Evolutionary conservation across 345 rosid species (phyloP), one percentile per base, ranked within the genome.

Genomic region (Euphorbia peplus): DNA sequence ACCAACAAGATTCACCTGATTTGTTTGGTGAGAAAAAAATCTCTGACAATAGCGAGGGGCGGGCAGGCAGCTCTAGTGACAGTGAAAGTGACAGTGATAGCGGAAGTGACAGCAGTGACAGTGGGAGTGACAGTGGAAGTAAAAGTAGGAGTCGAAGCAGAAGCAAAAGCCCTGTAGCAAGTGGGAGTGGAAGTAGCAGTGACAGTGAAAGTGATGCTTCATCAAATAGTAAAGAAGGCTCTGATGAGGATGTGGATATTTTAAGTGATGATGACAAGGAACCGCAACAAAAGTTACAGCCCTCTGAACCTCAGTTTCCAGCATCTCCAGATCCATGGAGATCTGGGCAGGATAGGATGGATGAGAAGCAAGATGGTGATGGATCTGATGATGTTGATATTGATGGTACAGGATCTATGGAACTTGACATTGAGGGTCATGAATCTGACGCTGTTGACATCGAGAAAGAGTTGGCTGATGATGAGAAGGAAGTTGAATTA

Each of bases 191-290:
- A 59, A 87, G 96, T 78, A 88, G 95, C 83, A 95, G 96, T 71
- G 93, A 91, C 68, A 91, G 99, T 82, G 97, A 88, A 57, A 91
- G 89, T 66, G 96, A 89, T 79, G 88, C 85, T 80, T 86, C 96
- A 68, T 88, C 96, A 63, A 88, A 85, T 79, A 87, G 96, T 75
- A 88, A 85, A 78, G 90, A 91, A 70, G 97, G 82, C 8, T 80
- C 97, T 71, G 99, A 95, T 83, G 97, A 84, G 81, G 96, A 95
- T 44, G 97, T 91, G 70, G 97, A 95, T 83, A 91, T 95, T 64
- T 86, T 91, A 46, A 84, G 92, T 52, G 91, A 91, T 70, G 98
- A 89, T 80, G 96, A 91, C 70, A 81, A 82, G 78, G 89, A 79
- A 65, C 75, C 76, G 62, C 79, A 68, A 60, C 82, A 76, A 71